Evolutionary conservation across 2,329 filamentous ascomycete species (phyloP).

Genomic region (Daldinia sp.): DNA sequence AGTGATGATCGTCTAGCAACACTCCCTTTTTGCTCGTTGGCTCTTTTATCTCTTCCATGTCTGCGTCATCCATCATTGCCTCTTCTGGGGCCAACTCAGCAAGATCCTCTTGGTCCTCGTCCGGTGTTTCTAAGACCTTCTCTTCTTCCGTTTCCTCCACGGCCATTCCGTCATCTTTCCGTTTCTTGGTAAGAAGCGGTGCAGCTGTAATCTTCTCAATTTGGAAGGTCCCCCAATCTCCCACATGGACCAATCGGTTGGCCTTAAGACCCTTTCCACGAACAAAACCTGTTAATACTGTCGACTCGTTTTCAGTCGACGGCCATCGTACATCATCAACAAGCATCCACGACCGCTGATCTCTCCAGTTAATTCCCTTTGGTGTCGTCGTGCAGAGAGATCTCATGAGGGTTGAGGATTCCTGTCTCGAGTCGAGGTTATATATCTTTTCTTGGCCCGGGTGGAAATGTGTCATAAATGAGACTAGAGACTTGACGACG

Average conservation of each 20-base stretch:
- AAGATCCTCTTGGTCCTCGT: conserved; percentile 84
- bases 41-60: conserved; percentile 59
- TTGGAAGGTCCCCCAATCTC: conserved; percentile 94
- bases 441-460: conserved; percentile 92
- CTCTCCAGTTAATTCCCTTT: conserved; percentile 95
- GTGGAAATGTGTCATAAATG: conserved; percentile 94
- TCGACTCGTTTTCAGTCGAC: conserved; percentile 68
- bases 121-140: conserved; percentile 76
- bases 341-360: conserved; percentile 95
- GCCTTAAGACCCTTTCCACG: conserved; percentile 89
- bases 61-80: conserved; percentile 72
- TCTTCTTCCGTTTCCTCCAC: conserved; percentile 70
- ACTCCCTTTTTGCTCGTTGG: conserved; percentile 82
- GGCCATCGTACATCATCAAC: conserved; percentile 84
- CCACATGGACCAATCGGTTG: conserved; percentile 89
- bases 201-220: conserved; percentile 88
- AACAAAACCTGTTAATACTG: conserved; percentile 85
- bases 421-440: conserved; percentile 87
- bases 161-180: conserved; percentile 75
- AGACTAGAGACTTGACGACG: conserved; percentile 85
- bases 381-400: conserved; percentile 92
- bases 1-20: conserved; percentile 94
- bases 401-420: conserved; percentile 90
- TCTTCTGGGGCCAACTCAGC: conserved; percentile 89
- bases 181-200: conserved; percentile 71